These are phyloP conservation scores for Polysphondylium violaceum DNA, from an alignment of 78 protist genomes.

Conservation along the genomic window DNA sequence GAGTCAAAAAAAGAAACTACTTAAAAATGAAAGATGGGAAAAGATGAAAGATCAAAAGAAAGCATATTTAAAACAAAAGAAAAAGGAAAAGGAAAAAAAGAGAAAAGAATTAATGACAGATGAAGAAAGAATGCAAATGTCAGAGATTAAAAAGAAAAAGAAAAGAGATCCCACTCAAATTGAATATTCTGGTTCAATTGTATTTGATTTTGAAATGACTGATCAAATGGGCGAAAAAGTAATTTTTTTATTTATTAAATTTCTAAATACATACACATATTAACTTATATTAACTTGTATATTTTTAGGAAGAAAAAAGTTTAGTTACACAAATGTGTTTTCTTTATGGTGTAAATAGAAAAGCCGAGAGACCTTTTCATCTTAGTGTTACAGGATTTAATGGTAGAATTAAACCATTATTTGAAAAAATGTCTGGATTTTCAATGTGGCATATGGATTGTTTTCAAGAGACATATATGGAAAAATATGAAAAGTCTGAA, in stretches of 20 bases:
- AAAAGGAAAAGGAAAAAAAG: constrained; percentile 26
- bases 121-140: constrained; percentile 18
- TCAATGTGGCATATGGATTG: constrained; percentile 3
- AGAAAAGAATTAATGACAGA: constrained; percentile 41
- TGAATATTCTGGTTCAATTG: constrained; percentile 12
- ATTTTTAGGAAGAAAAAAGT: constrained; percentile 40
- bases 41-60: constrained; percentile 30
- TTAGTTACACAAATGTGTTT: constrained; percentile 47
- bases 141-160: constrained; percentile 6
- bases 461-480: constrained; percentile 20
- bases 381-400: constrained; percentile 2
- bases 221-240: constrained; percentile 8
- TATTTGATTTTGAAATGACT: constrained; percentile 36
- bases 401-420: not conserved
- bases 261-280: too few species aligned
- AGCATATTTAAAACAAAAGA: constrained; percentile 35
- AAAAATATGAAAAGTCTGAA: constrained; percentile 15
- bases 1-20: constrained; percentile 35
- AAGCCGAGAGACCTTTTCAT: constrained; percentile 32
- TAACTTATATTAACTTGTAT: too few species aligned
- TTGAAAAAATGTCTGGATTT: constrained; percentile 34
- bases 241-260: too few species aligned
- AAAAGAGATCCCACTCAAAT: constrained; percentile 11
- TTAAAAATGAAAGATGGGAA: constrained; percentile 58
- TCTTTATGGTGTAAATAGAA: constrained; percentile 32